Evolutionary conservation across 441 rosid species (phyloP).

Genomic region (Raphanus hybrid): DNA sequence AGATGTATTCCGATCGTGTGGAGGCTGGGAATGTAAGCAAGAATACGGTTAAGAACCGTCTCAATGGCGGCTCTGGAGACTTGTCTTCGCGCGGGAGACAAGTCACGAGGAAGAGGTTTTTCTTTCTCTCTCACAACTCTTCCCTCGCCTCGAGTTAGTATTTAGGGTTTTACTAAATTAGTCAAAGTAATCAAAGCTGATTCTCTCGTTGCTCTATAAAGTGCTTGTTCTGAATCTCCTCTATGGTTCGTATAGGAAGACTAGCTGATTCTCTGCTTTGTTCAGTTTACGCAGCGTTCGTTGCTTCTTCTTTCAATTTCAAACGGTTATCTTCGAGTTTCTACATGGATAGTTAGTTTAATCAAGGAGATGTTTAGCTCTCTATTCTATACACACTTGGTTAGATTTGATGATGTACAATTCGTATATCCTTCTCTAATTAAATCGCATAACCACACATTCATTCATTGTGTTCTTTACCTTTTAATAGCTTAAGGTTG

Average conservation of each 20-base stretch:
- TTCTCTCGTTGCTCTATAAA: neutral
- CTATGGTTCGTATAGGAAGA: neutral
- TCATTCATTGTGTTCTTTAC: neutral
- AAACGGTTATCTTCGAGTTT: neutral
- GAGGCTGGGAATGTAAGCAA: conserved; percentile 50
- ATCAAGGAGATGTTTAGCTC: neutral
- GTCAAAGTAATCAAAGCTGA: too few relatives aligned
- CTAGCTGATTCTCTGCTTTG: conserved; percentile 2
- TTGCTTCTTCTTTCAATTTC: neutral
- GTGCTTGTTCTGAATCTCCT: neutral
- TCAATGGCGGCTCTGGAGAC: conserved; percentile 49
- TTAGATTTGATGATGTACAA: neutral
- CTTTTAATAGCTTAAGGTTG: neutral
- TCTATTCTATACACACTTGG: neutral
- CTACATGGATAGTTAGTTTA: neutral
- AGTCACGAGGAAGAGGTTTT: conserved; percentile 70
- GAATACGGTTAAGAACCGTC: conserved; percentile 68
- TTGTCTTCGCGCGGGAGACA: conserved; percentile 58
- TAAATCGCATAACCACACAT: neutral
- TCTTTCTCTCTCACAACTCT: neutral
- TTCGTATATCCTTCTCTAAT: neutral
- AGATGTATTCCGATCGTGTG: conserved; percentile 83
- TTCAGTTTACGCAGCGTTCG: neutral
- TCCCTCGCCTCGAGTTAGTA: neutral
- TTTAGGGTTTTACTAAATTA: neutral